Percentiles rank a stretch among this genome's conserved stretches.
Evolutionary conservation across 2,329 filamentous ascomycete genomes (phyloP).

Genomic region (Seiridium cupressi): DNA sequence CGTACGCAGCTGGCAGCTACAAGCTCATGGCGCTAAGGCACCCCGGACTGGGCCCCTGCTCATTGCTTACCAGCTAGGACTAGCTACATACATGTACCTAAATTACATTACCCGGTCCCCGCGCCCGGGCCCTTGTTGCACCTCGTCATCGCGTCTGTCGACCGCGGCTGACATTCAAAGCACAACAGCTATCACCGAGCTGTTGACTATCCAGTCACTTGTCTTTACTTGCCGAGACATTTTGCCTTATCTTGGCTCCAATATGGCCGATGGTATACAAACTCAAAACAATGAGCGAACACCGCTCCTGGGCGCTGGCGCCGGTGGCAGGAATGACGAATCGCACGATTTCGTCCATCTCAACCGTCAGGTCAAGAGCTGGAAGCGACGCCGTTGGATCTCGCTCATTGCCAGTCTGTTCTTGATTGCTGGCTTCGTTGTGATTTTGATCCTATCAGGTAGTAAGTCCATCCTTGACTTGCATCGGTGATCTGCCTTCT

Average conservation of each 20-base stretch:
- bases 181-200: too few relatives aligned
- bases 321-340: background rate
- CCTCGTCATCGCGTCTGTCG: too few relatives aligned
- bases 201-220: background rate
- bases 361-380: conserved; percentile 18
- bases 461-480: conserved; percentile 17
- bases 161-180: too few relatives aligned
- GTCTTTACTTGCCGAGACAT: background rate
- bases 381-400: conserved; percentile 27
- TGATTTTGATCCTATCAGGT: conserved; percentile 26
- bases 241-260: background rate
- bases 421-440: conserved; percentile 25
- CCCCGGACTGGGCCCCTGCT: background rate
- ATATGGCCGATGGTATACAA: conserved; percentile 1
- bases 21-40: background rate
- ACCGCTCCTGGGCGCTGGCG: conserved; percentile 1
- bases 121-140: too few relatives aligned
- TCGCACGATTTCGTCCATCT: conserved; percentile 8
- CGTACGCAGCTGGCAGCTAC: too few relatives aligned
- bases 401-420: conserved; percentile 24
- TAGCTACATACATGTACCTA: background rate
- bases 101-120: too few relatives aligned
- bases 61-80: background rate
- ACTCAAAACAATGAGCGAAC: background rate
- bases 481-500: background rate